Percentiles rank a stretch among this genome's conserved stretches.
Evolutionary conservation across 768 basidiomycete species (phyloP).

Genomic region (Scleroderma citrinum): DNA sequence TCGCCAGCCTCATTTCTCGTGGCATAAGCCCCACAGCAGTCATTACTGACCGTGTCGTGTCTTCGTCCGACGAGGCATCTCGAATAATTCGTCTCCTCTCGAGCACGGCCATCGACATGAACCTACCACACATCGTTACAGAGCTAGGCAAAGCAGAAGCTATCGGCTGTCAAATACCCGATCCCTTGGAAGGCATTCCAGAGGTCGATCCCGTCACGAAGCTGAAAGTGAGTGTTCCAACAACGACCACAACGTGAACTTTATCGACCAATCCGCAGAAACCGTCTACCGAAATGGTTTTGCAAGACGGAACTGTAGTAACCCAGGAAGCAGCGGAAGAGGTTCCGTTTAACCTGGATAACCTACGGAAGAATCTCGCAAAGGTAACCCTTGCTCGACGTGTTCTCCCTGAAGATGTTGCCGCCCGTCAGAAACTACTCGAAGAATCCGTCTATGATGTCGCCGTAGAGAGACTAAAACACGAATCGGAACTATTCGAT

Average conservation of each 20-base stretch:
- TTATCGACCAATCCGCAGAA: conserved; percentile 5
- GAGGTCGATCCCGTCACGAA: conserved; percentile 57
- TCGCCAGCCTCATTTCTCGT: conserved; percentile 42
- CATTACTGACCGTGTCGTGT: conserved; percentile 52
- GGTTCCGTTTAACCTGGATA: conserved; percentile 71
- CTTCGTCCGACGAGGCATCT: conserved; percentile 49
- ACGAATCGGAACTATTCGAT: conserved; percentile 54
- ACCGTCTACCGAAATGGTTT: conserved; percentile 13
- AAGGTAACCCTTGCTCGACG: conserved; percentile 57
- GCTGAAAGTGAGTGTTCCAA: conserved; percentile 30
- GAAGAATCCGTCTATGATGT: conserved; percentile 86
- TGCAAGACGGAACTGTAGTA: conserved; percentile 16
- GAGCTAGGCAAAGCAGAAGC: conserved; percentile 53
- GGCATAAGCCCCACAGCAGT: conserved; percentile 46
- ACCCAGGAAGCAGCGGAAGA: conserved; percentile 24
- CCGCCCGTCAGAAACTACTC: conserved; percentile 71
- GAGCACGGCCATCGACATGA: conserved; percentile 52
- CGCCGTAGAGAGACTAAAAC: conserved; percentile 63
- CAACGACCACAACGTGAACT: not conserved
- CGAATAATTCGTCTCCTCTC: conserved; percentile 52
- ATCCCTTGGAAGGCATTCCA: conserved; percentile 48
- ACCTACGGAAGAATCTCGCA: conserved; percentile 63
- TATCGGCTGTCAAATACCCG: conserved; percentile 34
- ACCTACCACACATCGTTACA: conserved; percentile 42
- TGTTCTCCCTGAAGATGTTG: conserved; percentile 60